These are phyloP conservation scores for Syzygium jambos DNA, from an alignment of 345 rosid genomes.

Conservation along the genomic window DNA sequence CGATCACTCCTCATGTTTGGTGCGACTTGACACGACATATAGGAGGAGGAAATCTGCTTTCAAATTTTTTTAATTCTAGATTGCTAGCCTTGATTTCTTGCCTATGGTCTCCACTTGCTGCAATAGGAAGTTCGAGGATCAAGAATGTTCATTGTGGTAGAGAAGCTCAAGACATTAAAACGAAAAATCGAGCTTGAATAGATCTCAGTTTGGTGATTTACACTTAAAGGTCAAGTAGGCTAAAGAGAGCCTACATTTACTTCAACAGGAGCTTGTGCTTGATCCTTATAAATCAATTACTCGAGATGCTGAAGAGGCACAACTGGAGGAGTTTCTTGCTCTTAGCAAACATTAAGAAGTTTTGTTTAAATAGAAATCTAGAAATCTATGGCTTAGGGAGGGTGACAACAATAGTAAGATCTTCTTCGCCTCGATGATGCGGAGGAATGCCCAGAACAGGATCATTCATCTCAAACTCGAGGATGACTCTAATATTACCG, in stretches of 20 bases:
- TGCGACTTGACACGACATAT: not conserved
- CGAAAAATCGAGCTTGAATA: not conserved
- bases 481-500: too few species aligned
- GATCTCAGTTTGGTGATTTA: not conserved
- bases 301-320: too few species aligned
- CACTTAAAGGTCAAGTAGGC: not conserved
- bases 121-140: not conserved
- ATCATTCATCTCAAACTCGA: too few species aligned
- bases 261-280: not conserved
- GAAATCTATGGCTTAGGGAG: too few species aligned
- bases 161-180: not conserved
- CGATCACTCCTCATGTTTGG: not conserved
- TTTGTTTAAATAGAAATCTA: too few species aligned
- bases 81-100: not conserved
- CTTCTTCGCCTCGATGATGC: too few species aligned
- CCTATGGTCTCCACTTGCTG: not conserved
- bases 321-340: too few species aligned
- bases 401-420: too few species aligned
- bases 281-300: too few species aligned
- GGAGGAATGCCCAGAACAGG: too few species aligned
- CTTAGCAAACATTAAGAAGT: too few species aligned
- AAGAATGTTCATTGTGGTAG: not conserved
- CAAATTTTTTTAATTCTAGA: not conserved
- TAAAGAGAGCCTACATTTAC: not conserved
- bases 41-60: not conserved